Base-by-base conservation (phyloP, 2,329 filamentous ascomycete genomes). In the Allantophomopsis cytisporea region DNA sequence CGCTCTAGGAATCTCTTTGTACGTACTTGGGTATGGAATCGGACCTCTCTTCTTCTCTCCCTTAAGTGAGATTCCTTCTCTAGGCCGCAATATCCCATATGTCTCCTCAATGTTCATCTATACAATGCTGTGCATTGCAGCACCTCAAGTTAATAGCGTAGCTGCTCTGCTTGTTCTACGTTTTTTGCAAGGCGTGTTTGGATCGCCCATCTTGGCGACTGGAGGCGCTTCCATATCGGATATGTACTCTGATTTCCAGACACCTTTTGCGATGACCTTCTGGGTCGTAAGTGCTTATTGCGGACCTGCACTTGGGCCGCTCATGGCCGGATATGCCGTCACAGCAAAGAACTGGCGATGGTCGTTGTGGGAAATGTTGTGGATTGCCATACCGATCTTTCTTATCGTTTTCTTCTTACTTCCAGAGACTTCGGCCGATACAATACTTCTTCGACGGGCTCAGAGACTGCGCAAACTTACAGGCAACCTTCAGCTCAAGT, bases 21-120 rank as follows among this genome's bases (percentile, higher is more conserved):
- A 77, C 59, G 77, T 83, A 13, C 58, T 83, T 7, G 77, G 77
- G 31, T 80, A 84, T 36, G 83, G 77, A 1, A 73, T 80, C 40
- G 82, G 81, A 1, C 82, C 83, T 2, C 71, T 74, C 1, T 63
- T 87, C 16, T 83, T 79, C 65, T 81, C 81, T 2, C 83, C 83
- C 1, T 60, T 87, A 3, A 83, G 76, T 2, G 83, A 89, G 60
- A 63, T 82, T 31, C 73, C 68, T 48, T 53, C 65, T 35, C 69
- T 84, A 37, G 83, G 83, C 31, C 72, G 83, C 20, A 66, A 73
- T 28, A 55, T 82, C 16, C 76, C 77, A 7, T 54, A 81, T 3
- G 60, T 79, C 20, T 43, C 77, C 18, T 57, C 71, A 49, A 76
- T 78, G 69, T 76, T 80, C 51, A 76, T 76, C 30, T 84, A 87